phyloP scores from a whole-genome alignment of 2,329 filamentous ascomycete species.

The Albophoma yamanashiensis region DNA sequence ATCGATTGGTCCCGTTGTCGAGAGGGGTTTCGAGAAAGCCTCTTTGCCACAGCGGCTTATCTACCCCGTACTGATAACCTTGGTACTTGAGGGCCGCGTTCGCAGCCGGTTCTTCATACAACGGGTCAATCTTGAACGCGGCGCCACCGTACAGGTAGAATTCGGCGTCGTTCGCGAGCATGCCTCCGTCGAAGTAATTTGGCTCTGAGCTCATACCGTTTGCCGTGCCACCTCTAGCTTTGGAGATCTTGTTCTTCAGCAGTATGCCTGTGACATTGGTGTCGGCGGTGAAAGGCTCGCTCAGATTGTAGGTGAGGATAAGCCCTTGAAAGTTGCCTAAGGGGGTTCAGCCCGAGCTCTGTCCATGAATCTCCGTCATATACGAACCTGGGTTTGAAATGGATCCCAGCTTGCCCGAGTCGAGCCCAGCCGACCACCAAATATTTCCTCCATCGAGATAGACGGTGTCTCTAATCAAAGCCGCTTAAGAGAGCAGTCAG shows the following conservation, averaged over 20 bases:
- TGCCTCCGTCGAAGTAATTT: conserved; percentile 49
- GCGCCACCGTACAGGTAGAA: conserved; percentile 54
- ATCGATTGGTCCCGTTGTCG: conserved; percentile 40
- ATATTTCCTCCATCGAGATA: conserved; percentile 55
- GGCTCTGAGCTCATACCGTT: conserved; percentile 43
- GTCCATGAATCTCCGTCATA: neutral
- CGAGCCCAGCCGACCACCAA: conserved; percentile 39
- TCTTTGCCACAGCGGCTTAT: conserved; percentile 28
- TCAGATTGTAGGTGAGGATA: conserved; percentile 49
- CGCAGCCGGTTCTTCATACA: conserved; percentile 25
- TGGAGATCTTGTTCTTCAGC: conserved; percentile 28
- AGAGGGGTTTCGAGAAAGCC: conserved; percentile 33
- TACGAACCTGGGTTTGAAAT: conserved; percentile 30
- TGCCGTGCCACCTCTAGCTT: conserved; percentile 32
- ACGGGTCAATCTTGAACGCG: conserved; percentile 23
- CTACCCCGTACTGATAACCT: conserved; percentile 37
- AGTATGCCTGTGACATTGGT: conserved; percentile 45
- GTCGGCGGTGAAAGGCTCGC: conserved; percentile 38
- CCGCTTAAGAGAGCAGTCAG: conserved; percentile 29
- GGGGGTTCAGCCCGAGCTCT: neutral
- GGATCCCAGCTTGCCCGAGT: conserved; percentile 26
- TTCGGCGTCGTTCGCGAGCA: conserved; percentile 54
- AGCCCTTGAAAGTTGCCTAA: conserved; percentile 40
- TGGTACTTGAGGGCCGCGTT: conserved; percentile 40
- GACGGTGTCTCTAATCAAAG: conserved; percentile 48